Evolutionary conservation across 768 basidiomycete species (phyloP).

Genomic region (Pulveroboletus sp.): DNA sequence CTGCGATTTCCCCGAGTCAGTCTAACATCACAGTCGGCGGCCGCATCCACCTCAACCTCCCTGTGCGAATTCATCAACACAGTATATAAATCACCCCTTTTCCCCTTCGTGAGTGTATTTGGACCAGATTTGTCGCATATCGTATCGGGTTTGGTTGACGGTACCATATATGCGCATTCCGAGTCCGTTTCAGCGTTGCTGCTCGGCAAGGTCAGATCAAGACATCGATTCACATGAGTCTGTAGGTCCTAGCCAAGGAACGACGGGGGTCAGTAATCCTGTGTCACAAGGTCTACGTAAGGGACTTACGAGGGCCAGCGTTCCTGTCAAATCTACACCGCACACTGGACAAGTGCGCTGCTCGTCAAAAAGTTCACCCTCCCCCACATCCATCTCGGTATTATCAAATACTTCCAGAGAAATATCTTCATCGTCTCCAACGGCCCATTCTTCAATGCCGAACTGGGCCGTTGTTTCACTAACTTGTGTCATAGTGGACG

Average conservation of each 20-base stretch:
- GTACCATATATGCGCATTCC: not conserved
- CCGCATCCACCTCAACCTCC: conserved; percentile 75
- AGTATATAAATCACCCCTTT: conserved; percentile 52
- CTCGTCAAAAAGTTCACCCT: conserved; percentile 12
- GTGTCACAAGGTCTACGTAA: conserved; percentile 19
- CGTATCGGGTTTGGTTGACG: not conserved
- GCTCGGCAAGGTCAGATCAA: conserved; percentile 34
- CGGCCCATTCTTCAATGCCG: conserved; percentile 57
- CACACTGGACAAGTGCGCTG: conserved; percentile 27
- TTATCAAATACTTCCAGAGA: conserved; percentile 30
- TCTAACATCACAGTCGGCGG: conserved; percentile 46
- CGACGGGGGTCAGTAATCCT: not conserved
- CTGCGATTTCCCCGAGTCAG: conserved; percentile 52
- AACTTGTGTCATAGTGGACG: not conserved
- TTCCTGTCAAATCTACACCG: conserved; percentile 7
- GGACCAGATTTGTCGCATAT: not conserved
- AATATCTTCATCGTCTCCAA: conserved; percentile 66
- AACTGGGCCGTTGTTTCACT: conserved; percentile 6
- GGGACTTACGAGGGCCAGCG: conserved; percentile 18
- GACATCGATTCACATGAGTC: conserved; percentile 55
- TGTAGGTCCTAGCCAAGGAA: conserved; percentile 40
- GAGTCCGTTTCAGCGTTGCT: not conserved
- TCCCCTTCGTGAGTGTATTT: not conserved
- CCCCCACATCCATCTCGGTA: conserved; percentile 19
- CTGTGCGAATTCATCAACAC: conserved; percentile 86